Evolutionary conservation across 73 alveolate genomes (phyloP).

Genomic region (Paramecium sonneborni): DNA sequence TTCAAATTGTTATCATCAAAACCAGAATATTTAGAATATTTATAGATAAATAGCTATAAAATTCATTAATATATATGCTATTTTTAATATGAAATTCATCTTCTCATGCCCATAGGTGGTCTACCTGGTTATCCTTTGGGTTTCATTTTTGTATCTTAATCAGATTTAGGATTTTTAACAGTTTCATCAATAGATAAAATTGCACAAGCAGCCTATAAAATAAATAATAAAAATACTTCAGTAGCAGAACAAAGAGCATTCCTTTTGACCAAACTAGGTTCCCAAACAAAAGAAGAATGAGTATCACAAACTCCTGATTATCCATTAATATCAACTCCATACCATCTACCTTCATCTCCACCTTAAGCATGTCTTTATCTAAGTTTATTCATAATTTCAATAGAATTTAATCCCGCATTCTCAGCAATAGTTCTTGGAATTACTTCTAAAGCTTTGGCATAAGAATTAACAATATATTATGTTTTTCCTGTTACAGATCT

Average conservation of each 20-base stretch:
- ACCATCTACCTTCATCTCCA: conserved; percentile 89
- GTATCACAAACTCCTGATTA: conserved; percentile 77
- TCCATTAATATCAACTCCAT: conserved; percentile 92
- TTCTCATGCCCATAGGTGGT: conserved; percentile 58
- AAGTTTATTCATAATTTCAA: conserved; percentile 86
- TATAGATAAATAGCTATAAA: not conserved
- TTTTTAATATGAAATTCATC: conserved; percentile 3
- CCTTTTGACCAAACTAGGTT: conserved; percentile 80
- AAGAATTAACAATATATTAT: conserved; percentile 87
- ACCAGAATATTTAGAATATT: not conserved
- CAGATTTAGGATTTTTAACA: conserved; percentile 87
- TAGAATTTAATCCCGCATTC: conserved; percentile 91
- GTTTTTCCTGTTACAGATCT: conserved; percentile 87
- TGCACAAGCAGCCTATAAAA: conserved; percentile 90
- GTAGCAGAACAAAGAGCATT: conserved; percentile 90
- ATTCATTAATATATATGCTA: not conserved
- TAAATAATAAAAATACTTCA: conserved; percentile 54
- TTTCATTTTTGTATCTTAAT: conserved; percentile 64
- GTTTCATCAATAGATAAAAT: conserved; percentile 96
- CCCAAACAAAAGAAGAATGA: conserved; percentile 84
- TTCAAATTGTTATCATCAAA: not conserved
- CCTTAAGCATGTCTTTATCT: conserved; percentile 93
- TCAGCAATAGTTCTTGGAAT: conserved; percentile 97
- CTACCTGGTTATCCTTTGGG: conserved; percentile 49
- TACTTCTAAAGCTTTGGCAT: conserved; percentile 95